A percentile compares a stretch with the other conserved stretches of the same genome.
These are phyloP conservation scores for Wickerhamiella parazyma DNA, from an alignment of 805 yeast species.

Conservation along the genomic window DNA sequence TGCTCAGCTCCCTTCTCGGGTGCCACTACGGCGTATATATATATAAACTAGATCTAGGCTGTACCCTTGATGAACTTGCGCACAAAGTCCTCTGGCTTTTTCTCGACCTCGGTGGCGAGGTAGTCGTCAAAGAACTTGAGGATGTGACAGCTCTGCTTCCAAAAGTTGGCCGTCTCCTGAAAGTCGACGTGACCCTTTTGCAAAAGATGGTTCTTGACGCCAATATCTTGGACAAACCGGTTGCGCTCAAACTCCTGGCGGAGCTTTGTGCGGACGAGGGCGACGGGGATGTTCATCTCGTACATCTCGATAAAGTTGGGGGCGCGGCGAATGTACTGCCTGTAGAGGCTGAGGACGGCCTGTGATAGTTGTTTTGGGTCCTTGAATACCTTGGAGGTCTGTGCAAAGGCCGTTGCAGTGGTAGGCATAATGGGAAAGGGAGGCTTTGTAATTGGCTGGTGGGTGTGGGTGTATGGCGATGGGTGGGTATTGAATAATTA, in stretches of 20 bases:
- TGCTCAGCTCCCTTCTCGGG: no score
- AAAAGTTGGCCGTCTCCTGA: slow-evolving; percentile 75
- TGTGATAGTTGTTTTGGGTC: slow-evolving; percentile 45
- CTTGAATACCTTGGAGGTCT: slow-evolving; percentile 56
- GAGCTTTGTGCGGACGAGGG: slow-evolving; percentile 65
- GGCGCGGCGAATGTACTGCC: slow-evolving; percentile 44
- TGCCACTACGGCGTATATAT: no score
- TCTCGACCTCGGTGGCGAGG: slow-evolving; percentile 38
- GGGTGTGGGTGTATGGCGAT: no score
- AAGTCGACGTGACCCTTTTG: slow-evolving; percentile 85
- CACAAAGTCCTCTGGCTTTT: slow-evolving; percentile 46
- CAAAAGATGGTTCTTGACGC: slow-evolving; percentile 51
- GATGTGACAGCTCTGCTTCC: slow-evolving; percentile 82
- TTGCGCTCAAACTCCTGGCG: slow-evolving; percentile 85
- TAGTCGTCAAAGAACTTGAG: slow-evolving; percentile 67
- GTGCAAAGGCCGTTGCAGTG: slow-evolving; percentile 71
- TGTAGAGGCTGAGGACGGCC: slow-evolving; percentile 57
- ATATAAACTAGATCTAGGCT: slow-evolving; percentile 13
- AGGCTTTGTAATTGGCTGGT: slow-evolving; percentile 3
- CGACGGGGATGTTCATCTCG: slow-evolving; percentile 45
- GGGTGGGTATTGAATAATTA: no score
- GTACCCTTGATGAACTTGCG: slow-evolving; percentile 41
- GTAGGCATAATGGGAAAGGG: slow-evolving; percentile 35
- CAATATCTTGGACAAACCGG: slow-evolving; percentile 55
- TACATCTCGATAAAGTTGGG: slow-evolving; percentile 32